A percentile compares a stretch with the other conserved stretches of the same genome.
phyloP scores from a whole-genome alignment of 2,329 filamentous ascomycete species.

The Eurotiales sp. region DNA sequence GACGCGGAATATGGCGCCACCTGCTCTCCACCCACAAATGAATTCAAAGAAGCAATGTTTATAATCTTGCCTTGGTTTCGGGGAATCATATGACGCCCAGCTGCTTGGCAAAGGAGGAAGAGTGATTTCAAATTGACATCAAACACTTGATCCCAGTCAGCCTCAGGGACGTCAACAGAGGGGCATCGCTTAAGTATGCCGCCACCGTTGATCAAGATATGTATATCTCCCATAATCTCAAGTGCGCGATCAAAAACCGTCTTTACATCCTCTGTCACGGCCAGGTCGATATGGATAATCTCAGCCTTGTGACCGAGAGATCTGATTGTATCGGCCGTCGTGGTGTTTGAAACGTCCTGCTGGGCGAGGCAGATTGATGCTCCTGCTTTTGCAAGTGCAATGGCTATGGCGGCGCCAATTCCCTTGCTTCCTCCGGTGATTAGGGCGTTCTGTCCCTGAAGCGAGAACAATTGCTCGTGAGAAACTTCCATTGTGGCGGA shows the following conservation, averaged over 20 bases:
- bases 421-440: constrained; percentile 29
- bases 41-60: constrained; percentile 5
- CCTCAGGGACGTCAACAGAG: background rate
- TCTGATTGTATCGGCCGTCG: background rate
- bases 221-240: background rate
- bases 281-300: background rate
- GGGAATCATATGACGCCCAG: constrained; percentile 4
- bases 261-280: no score
- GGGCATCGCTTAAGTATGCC: constrained; percentile 5
- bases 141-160: constrained; percentile 1
- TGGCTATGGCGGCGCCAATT: constrained; percentile 29
- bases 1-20: constrained; percentile 6
- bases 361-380: constrained; percentile 27
- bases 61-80: constrained; percentile 4
- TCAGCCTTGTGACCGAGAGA: background rate
- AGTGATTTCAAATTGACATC: constrained; percentile 3
- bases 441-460: constrained; percentile 26
- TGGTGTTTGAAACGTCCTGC: constrained; percentile 3
- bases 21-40: constrained; percentile 8
- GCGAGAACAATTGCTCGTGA: constrained; percentile 1
- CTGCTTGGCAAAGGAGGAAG: constrained; percentile 4
- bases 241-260: no score
- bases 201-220: constrained; percentile 4
- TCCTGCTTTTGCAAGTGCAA: constrained; percentile 31
- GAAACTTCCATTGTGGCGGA: no score